phyloP scores from a whole-genome alignment of 2,329 filamentous ascomycete genomes.

The Stagonosporopsis rhizophila region DNA sequence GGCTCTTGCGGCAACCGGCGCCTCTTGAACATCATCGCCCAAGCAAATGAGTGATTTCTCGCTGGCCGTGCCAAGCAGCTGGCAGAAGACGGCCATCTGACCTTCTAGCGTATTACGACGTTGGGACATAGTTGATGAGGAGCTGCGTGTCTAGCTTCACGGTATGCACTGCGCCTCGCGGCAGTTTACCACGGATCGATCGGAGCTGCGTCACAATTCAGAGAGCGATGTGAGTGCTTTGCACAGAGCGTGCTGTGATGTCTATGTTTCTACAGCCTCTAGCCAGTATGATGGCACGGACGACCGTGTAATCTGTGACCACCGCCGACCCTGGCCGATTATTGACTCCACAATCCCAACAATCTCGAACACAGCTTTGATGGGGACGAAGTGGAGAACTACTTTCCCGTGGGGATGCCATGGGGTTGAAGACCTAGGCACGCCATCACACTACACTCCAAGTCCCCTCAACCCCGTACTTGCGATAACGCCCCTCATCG shows the following conservation, averaged over 20 bases:
- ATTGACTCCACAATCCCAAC: slow-evolving; percentile 1
- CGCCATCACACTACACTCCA: slow-evolving; percentile 3
- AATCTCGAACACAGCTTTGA: slow-evolving; percentile 1
- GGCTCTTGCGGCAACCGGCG: slow-evolving; percentile 13
- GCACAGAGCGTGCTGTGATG: neutral
- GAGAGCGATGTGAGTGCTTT: neutral
- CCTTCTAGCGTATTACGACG: slow-evolving; percentile 25
- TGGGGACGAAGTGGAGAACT: slow-evolving; percentile 2
- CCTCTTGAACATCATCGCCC: slow-evolving; percentile 6
- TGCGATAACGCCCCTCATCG: neutral
- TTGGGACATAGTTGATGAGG: neutral
- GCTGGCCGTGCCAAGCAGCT: slow-evolving; percentile 1
- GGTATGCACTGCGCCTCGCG: slow-evolving; percentile 7
- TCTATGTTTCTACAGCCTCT: neutral
- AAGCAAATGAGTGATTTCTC: slow-evolving; percentile 15
- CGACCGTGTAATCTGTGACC: neutral
- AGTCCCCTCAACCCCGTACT: slow-evolving; percentile 4
- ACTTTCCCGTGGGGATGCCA: slow-evolving; percentile 13
- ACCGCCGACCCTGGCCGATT: slow-evolving; percentile 2
- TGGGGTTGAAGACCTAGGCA: slow-evolving; percentile 4
- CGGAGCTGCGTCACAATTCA: neutral
- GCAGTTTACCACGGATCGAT: neutral
- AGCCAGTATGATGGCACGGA: neutral
- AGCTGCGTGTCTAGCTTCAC: slow-evolving; percentile 2
- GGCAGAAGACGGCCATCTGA: slow-evolving; percentile 16